Conservation (phyloP, 208 protist species). For the Trichomonas gallinae region DNA sequence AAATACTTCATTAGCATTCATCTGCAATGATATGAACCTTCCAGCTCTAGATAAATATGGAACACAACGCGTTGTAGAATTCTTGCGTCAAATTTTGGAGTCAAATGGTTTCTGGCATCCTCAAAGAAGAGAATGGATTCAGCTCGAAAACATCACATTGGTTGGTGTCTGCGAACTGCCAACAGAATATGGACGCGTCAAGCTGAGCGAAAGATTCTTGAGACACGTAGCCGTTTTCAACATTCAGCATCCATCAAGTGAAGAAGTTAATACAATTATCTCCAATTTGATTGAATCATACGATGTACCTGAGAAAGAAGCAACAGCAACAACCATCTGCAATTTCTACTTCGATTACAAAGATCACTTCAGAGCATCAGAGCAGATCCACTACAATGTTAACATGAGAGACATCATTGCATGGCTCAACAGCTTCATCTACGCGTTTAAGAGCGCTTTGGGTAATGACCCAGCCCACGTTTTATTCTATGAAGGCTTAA, state of each 20-base stretch:
- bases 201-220: constrained; percentile 78
- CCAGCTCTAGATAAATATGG: constrained; percentile 84
- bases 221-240: constrained; percentile 87
- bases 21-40: constrained; percentile 98
- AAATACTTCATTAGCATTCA: constrained; percentile 81
- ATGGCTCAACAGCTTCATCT: not conserved
- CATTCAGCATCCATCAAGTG: constrained; percentile 85
- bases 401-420: not conserved
- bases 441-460: not conserved
- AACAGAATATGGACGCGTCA: constrained; percentile 88
- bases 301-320: constrained; percentile 51
- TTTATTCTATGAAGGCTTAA: constrained; percentile 83
- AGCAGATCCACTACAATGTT: constrained; percentile 51
- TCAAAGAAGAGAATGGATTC: constrained; percentile 61
- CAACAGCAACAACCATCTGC: constrained; percentile 33
- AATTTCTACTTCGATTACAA: constrained; percentile 32
- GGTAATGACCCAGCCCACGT: constrained; percentile 64
- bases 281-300: constrained; percentile 92
- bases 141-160: constrained; percentile 78
- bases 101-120: constrained; percentile 80
- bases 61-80: constrained; percentile 86
- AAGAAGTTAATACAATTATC: constrained; percentile 58
- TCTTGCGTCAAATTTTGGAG: constrained; percentile 92
- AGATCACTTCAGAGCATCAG: constrained; percentile 39
- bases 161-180: constrained; percentile 89